A percentile compares a stretch with the other conserved stretches of the same genome.
These are phyloP conservation scores for Amanita polypyramis DNA, from an alignment of 768 basidiomycete genomes.

Conservation along the genomic window DNA sequence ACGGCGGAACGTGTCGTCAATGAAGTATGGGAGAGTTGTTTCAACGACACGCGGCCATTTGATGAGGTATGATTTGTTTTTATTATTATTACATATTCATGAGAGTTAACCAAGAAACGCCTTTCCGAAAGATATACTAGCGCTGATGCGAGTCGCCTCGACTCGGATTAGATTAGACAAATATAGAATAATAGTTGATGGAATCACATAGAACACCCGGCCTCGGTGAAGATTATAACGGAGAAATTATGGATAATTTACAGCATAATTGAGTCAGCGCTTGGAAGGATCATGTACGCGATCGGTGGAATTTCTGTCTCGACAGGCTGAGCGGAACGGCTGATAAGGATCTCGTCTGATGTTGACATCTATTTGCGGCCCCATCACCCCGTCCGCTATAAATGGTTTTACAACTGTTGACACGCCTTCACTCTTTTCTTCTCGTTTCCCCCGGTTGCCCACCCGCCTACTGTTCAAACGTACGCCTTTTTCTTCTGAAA, in stretches of 20 bases:
- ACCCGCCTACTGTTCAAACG: constrained; percentile 10
- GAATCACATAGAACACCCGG: neutral
- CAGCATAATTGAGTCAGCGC: neutral
- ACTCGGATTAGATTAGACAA: neutral
- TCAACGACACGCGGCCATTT: constrained; percentile 90
- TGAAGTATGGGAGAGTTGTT: constrained; percentile 96
- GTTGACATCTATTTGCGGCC: constrained; percentile 2
- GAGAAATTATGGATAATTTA: neutral
- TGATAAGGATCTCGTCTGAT: neutral
- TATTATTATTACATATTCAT: neutral
- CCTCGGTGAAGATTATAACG: neutral
- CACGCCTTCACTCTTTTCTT: constrained; percentile 13
- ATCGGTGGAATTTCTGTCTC: neutral
- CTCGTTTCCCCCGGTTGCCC: constrained; percentile 12
- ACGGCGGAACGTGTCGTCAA: constrained; percentile 87
- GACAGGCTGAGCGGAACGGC: neutral
- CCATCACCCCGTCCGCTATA: neutral
- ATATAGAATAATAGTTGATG: neutral
- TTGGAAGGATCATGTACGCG: constrained; percentile 1
- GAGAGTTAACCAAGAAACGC: neutral
- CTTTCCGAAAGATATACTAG: constrained; percentile 13
- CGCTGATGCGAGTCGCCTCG: neutral
- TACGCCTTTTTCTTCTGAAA: neutral
- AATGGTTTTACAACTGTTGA: constrained; percentile 11
- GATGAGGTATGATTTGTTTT: constrained; percentile 60